Base-by-base conservation (phyloP, 306 rosid genomes). In the Lathyrus sativus region DNA sequence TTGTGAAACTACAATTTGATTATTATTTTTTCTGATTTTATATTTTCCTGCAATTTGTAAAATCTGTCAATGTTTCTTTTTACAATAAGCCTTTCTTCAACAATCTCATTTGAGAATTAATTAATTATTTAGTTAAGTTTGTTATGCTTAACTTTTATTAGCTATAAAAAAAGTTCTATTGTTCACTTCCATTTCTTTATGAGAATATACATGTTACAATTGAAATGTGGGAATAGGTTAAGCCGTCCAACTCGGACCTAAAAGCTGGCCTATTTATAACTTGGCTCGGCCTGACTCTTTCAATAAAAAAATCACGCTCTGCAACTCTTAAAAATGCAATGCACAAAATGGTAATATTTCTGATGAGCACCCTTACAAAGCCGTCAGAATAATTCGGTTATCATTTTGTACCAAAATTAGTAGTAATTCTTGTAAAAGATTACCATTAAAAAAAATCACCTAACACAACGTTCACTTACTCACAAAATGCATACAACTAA, bases 401-500 rank as follows among this genome's bases (percentile, higher is more conserved):
- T 54, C 15, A 54, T 54, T 24, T 28, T 24, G 28, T 54, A 24
- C 37, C 15, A 22, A 54, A 54, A 54, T 57, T 29, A 13, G 42
- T 29, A 19, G 56, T 35, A 35, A 35, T 35, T 35, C 39, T 35
- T 35, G 9, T 35, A 35, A 7, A 35, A 35, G 9, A 35, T 7
- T 35, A 35, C 9, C 39, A 0, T 48, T 5, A 18, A 11, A 50
- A 15, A 49, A 8, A 17, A 59, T 29, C 51, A 24, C 19, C 28
- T 48, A 64, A 48, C 41, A 31, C 48, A 37, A 18, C 4, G 15
- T n/a, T 57, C 50, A 19, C 11, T 22, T 44, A 44, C 73, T 13
- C 17, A 55, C 46, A 49, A 57, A 64, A 49, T 46, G 41, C 37
- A 69, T 73, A 62, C 38, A 37, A 43, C 38, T 44, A 48, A 43